phyloP scores from a whole-genome alignment of 1,284 basidiomycete genomes.

The Ustilago vetiveriae region DNA sequence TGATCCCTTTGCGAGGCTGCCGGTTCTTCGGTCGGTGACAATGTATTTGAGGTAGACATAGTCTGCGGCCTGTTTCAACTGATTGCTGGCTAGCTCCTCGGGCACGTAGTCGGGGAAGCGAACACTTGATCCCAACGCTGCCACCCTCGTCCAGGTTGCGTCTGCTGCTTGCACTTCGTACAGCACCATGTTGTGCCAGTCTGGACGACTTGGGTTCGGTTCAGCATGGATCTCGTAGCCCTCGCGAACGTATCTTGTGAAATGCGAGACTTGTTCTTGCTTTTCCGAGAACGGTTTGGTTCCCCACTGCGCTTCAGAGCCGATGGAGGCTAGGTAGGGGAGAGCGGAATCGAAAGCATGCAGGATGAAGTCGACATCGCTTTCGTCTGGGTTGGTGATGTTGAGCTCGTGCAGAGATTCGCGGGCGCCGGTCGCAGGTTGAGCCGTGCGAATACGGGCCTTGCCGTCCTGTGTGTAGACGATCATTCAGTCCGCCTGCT shows the following conservation, averaged over 20 bases:
- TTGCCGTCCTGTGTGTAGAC: background rate
- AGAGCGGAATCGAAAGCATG: slow-evolving; percentile 46
- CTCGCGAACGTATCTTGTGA: slow-evolving; percentile 8
- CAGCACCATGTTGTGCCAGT: slow-evolving; percentile 16
- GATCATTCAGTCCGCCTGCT: slow-evolving; percentile 10
- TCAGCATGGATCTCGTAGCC: slow-evolving; percentile 9
- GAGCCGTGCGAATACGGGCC: slow-evolving; percentile 13
- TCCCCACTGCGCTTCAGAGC: slow-evolving; percentile 50
- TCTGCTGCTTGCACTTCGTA: slow-evolving; percentile 22
- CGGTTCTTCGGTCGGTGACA: slow-evolving; percentile 30
- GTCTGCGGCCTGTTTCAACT: background rate
- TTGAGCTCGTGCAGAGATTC: slow-evolving; percentile 9
- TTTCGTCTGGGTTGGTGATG: slow-evolving; percentile 24
- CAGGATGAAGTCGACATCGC: slow-evolving; percentile 39
- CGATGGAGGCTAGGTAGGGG: slow-evolving; percentile 45
- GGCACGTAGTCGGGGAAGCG: slow-evolving; percentile 28
- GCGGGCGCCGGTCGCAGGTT: slow-evolving; percentile 7
- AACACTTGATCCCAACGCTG: slow-evolving; percentile 10
- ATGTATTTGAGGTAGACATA: slow-evolving; percentile 42
- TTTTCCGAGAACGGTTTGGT: slow-evolving; percentile 29
- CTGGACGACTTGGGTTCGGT: background rate
- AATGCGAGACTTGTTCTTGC: background rate
- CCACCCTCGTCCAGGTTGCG: slow-evolving; percentile 22
- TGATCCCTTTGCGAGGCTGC: slow-evolving; percentile 23
- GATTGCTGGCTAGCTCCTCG: background rate